These are phyloP conservation scores for Zymoseptoria passerinii DNA, from an alignment of 2,329 filamentous ascomycete species.

Conservation along the genomic window DNA sequence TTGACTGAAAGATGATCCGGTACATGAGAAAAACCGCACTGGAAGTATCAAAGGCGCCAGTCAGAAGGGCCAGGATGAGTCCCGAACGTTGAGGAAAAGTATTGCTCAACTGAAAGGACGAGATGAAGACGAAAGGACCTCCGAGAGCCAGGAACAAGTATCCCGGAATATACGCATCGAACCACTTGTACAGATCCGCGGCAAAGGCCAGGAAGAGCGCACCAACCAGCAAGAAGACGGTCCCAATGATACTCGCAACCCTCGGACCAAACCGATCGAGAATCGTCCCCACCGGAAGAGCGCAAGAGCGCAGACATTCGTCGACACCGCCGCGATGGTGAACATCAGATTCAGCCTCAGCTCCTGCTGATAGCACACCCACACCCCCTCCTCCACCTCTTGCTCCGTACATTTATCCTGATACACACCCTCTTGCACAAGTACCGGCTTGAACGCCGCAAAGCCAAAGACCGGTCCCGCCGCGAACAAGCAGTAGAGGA, in stretches of 20 bases:
- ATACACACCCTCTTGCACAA: conserved; percentile 67
- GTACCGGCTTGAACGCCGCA: conserved; percentile 72
- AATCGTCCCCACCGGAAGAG: conserved; percentile 75
- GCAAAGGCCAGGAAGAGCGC: conserved; percentile 65
- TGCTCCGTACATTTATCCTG: conserved; percentile 52
- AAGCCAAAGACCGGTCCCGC: conserved; percentile 79
- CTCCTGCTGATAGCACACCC: conserved; percentile 52
- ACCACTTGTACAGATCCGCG: conserved; percentile 48
- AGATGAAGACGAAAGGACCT: conserved; percentile 45
- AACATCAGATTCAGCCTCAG: conserved; percentile 79
- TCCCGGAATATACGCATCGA: conserved; percentile 53
- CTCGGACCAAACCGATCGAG: conserved; percentile 76
- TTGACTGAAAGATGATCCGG: conserved; percentile 39
- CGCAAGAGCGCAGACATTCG: conserved; percentile 77
- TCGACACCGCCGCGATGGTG: conserved; percentile 77
- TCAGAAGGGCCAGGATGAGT: conserved; percentile 42
- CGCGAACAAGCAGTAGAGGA: conserved; percentile 66
- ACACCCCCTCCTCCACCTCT: conserved; percentile 42
- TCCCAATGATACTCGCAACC: conserved; percentile 64
- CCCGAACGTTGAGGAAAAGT: conserved; percentile 44
- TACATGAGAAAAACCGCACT: conserved; percentile 43
- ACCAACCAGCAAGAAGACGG: conserved; percentile 60
- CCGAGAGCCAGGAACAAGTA: conserved; percentile 44
- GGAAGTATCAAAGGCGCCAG: conserved; percentile 44
- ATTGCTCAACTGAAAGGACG: conserved; percentile 44